Conservation (phyloP, 2,329 filamentous ascomycete species). For the Alternaria arbusti region DNA sequence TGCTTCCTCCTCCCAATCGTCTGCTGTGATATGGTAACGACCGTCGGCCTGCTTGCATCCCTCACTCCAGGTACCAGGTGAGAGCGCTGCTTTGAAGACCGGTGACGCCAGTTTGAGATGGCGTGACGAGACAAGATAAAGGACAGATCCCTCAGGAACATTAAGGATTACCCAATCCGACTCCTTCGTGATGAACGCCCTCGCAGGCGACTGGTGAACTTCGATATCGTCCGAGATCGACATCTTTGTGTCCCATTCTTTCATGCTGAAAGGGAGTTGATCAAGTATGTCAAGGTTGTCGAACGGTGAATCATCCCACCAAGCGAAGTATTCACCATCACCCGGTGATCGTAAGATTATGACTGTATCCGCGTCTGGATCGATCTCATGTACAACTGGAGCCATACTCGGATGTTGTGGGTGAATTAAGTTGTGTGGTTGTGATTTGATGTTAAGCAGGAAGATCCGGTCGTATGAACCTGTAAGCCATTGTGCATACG, state of each 20-base stretch:
- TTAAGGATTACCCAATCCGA: not conserved
- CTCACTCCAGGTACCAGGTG: not conserved
- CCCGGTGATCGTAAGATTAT: constrained; percentile 2
- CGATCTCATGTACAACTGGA: not conserved
- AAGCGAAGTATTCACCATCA: not conserved
- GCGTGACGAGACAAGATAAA: not conserved
- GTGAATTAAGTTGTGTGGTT: not conserved
- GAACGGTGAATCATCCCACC: not conserved
- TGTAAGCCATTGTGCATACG: not conserved
- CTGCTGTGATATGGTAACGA: not conserved
- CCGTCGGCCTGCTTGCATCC: not conserved
- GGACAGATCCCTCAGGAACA: not conserved
- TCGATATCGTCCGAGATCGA: too few species aligned
- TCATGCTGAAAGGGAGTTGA: not conserved
- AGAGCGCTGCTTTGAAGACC: not conserved
- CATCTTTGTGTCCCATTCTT: not conserved
- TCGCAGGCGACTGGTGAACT: not conserved
- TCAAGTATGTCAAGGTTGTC: not conserved
- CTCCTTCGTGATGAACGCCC: not conserved
- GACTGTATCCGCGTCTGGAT: constrained; percentile 6
- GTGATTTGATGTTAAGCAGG: not conserved
- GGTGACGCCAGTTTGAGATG: not conserved
- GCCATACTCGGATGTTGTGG: not conserved
- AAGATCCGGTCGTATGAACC: not conserved
- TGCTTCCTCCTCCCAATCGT: constrained; percentile 45